Evolutionary conservation across 805 yeast genomes (phyloP), one percentile per base, ranked within the genome.

Genomic region (Yarrowia deformans): DNA sequence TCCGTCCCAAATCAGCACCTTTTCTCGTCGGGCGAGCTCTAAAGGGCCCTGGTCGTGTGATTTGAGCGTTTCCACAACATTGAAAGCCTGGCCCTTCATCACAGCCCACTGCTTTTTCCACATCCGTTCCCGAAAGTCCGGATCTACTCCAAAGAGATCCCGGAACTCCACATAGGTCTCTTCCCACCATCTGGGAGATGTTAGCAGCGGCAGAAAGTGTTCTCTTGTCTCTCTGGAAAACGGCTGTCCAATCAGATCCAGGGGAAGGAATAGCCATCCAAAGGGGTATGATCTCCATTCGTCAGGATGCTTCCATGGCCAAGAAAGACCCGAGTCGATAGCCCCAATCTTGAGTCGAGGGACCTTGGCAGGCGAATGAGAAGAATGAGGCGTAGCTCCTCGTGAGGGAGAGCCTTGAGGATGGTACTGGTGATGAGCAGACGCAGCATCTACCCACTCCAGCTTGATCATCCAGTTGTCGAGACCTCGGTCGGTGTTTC

Each of bases 281-380:
- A 84, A 89, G 0, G 93, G 93, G 73, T 87, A 89, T 0, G 91
- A 87, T 69, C 93, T 78, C 91, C 93, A 88, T 74, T 88, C 92
- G 76, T 89, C 90, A 0, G 93, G 93, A 72, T 88, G 91, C 73
- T 89, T 89, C 92, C 92, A 89, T 6, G 94, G 93, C 73, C 87
- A 89, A 0, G 93, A 83, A 39, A 89, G 79, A 0, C 93, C 93
- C 16, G 90, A 88, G 73, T 89, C 93, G 55, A 89, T 89, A 0
- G 93, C 94, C 2, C 91, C 92, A 39, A 89, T 81, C 64, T 80
- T 82, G 14, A 89, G 70, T 0, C 49, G 69, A 0, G 89, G 88
- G 16, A 71, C 72, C 70, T 76, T 75, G 8, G 58, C 50, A 8
- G 56, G 39, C 12, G 55, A 63, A 34, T 49, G 66, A 19, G 61